A percentile compares a stretch with the other conserved stretches of the same genome.
Conservation (phyloP, 1,284 basidiomycete species). For the Ustilago tritici region DNA sequence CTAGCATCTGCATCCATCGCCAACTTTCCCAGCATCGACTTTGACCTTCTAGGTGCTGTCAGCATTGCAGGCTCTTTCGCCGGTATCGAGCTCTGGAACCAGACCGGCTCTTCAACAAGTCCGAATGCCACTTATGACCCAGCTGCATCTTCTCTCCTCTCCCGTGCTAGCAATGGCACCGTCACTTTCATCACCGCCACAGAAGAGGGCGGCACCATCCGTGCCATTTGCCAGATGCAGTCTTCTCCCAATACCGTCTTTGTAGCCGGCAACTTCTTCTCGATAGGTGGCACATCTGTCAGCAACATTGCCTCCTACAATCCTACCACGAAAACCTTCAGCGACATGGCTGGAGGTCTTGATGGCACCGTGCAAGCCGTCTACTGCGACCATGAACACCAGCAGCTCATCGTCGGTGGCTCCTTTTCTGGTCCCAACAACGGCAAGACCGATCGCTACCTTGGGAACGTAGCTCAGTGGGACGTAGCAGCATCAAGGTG, state of each 20-base stretch:
- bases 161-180: conserved; percentile 60
- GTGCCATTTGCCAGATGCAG: conserved; percentile 65
- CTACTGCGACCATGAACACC: conserved; percentile 81
- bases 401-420: conserved; percentile 87
- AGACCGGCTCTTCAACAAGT: conserved; percentile 45
- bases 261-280: conserved; percentile 69
- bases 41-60: conserved; percentile 60
- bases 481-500: conserved; percentile 77
- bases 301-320: conserved; percentile 64
- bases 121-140: conserved; percentile 53
- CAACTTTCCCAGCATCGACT: conserved; percentile 64
- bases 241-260: conserved; percentile 55
- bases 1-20: conserved; percentile 33
- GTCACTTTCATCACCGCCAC: conserved; percentile 64
- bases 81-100: conserved; percentile 58
- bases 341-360: conserved; percentile 54
- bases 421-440: conserved; percentile 74
- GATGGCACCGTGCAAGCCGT: conserved; percentile 80
- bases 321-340: conserved; percentile 35
- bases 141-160: conserved; percentile 57
- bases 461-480: conserved; percentile 83
- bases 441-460: conserved; percentile 67
- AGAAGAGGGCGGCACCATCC: conserved; percentile 65
- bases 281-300: conserved; percentile 57
- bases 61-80: conserved; percentile 64